Base-by-base conservation (phyloP, 306 rosid species). In the Erythrophleum fordii region DNA sequence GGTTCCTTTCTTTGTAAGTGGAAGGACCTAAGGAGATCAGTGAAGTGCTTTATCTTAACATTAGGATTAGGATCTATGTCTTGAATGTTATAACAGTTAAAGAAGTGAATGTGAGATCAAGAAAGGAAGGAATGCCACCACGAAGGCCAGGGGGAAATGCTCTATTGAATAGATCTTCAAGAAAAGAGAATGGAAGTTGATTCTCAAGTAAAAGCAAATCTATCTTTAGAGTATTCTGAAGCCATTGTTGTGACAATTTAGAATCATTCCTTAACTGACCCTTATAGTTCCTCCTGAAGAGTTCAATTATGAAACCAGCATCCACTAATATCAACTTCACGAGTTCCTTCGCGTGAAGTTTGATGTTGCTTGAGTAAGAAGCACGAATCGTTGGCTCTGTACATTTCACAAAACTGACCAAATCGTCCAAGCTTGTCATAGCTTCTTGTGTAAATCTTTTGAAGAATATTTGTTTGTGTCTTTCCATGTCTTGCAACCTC, bases 131-230 rank as follows among this genome's bases (percentile, higher is more conserved):
- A 13, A 1, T 0, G 5, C 1, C 9, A 20, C 5, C 12, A 10
- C 29, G 13, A 55, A 0, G 1, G 12, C 2, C 16, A 10, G 0
- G 14, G 29, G 14, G 29, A 55, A 55, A 55, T 8, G 61, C 61
- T 55, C 1, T 22, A 8, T 55, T 22, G 14, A 8, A 55, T 23
- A 55, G 4, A 26, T 55, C 14, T 55, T 55, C 61, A 55, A 55
- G 20, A 55, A 55, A 0, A 56, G 22, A 56, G 31, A 56, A 23
- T 10, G 16, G 31, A 10, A 56, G 34, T 20, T 56, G 31, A 56
- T 56, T 56, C 31, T 56, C 16, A 2, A 56, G 6, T 23, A 56
- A 56, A 56, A 56, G 16, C 70, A 81, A 58, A 59, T 81, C 84
- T 0, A 3, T 0, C 6, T 0, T 0, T 26, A 78, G 23, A 52